Evolutionary conservation across 495 filamentous ascomycete species (phyloP).

Genomic region (Rusavskia elegans): DNA sequence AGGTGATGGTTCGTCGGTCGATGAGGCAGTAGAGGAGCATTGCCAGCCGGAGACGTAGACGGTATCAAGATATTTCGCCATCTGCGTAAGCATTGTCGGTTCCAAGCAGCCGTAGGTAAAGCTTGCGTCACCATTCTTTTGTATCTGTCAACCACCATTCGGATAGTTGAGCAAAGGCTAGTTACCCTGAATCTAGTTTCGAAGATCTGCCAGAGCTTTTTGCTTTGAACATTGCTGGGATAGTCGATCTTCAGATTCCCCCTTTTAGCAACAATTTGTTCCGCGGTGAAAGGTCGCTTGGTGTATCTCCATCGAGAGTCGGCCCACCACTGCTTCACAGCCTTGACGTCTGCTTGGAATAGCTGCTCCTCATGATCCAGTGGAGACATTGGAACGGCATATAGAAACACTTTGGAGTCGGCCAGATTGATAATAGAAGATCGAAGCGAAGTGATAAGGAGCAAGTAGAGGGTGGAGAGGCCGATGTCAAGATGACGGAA

Average conservation of each 20-base stretch:
- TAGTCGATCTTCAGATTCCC: conserved; percentile 86
- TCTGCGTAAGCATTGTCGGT: conserved; percentile 95
- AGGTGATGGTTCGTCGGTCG: conserved; percentile 87
- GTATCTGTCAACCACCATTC: background rate
- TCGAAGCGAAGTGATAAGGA: background rate
- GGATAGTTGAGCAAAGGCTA: background rate
- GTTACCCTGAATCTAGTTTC: conserved; percentile 70
- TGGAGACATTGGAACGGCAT: conserved; percentile 24
- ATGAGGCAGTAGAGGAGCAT: conserved; percentile 87
- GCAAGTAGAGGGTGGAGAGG: too few species aligned
- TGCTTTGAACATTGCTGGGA: conserved; percentile 69
- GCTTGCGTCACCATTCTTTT: conserved; percentile 64
- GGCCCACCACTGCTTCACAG: conserved; percentile 87
- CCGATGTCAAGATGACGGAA: too few species aligned
- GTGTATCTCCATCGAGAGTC: conserved; percentile 86
- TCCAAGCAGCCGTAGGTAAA: conserved; percentile 96
- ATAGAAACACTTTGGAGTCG: background rate
- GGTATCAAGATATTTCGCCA: conserved; percentile 97
- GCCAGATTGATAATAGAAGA: background rate
- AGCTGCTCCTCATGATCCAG: conserved; percentile 63
- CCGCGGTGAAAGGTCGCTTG: conserved; percentile 82
- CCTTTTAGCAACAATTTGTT: conserved; percentile 91
- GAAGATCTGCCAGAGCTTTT: conserved; percentile 89
- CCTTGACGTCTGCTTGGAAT: conserved; percentile 66
- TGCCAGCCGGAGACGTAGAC: conserved; percentile 99